Evolutionary conservation across 1,284 basidiomycete species (phyloP), one percentile per base, ranked within the genome.

Genomic region (Porphyrellus sp.): DNA sequence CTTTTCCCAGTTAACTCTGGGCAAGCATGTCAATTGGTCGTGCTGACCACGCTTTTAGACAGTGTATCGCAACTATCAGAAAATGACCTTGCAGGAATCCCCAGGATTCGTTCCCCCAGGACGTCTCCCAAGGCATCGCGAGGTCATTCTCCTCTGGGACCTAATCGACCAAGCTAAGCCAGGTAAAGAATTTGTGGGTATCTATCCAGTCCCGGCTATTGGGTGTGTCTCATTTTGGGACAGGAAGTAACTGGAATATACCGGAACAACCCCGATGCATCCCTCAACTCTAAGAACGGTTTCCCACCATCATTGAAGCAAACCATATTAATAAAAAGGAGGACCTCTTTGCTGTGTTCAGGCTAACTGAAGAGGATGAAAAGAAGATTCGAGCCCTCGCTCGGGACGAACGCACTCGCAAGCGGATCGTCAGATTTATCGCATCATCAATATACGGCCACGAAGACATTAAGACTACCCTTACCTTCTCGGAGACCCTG

Each of bases 381-480:
- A 87, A 85, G 65, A 85, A 90, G 62, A 98, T 99, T 65, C 86
- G 93, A 16, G 73, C 79, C 8, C 82, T 99, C 44, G 83, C 91
- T 13, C 83, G 86, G 40, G 96, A 99, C 65, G 93, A 95, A 46
- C 89, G 96, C 49, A 95, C 99, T 61, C 86, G 92, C 57, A 98
- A 96, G 73, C 88, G 96, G 20, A 97, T 99, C 70, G 81, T 98
- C 76, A 99, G 99, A 73, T 96, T 93, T 21, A 98, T 99, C 52
- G 96, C 96, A 1, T 96, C 96, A 0, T 97, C 93, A 28, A 99
- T 99, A 67, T 99, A 98, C 64, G 96, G 97, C 5, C 97, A 99
- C 70, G 94, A 98, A 65, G 91, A 98, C 70, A 98, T 99, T 80
- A 99, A 99, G 76, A 98, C 96, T 1, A 96, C 95, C 20, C 78